Percentiles rank a stretch among this genome's conserved stretches.
These are phyloP conservation scores for Peziza echinospora DNA, from an alignment of 495 filamentous ascomycete species.

Conservation along the genomic window DNA sequence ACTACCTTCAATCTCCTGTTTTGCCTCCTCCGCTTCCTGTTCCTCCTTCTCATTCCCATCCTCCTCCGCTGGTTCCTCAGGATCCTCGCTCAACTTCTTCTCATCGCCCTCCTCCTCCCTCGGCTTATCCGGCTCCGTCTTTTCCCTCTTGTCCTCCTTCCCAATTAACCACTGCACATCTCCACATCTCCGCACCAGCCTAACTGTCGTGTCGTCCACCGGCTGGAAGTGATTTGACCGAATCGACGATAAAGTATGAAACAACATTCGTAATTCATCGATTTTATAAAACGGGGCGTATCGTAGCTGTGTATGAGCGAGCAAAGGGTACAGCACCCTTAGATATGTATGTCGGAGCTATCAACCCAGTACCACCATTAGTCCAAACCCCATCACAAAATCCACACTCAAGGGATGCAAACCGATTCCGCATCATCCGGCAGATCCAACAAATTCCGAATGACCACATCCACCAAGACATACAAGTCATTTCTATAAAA, in stretches of 20 bases:
- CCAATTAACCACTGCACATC: conserved; percentile 55
- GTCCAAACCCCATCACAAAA: too few relatives aligned
- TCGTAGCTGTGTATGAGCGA: conserved; percentile 76
- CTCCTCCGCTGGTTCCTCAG: conserved; percentile 26
- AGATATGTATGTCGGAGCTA: conserved; percentile 81
- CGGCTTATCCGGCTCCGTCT: conserved; percentile 45
- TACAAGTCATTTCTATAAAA: conserved; percentile 96
- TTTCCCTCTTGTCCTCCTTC: too few relatives aligned
- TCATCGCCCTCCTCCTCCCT: conserved; percentile 62
- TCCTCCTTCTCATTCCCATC: conserved; percentile 29
- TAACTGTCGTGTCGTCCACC: conserved; percentile 68
- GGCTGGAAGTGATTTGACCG: conserved; percentile 67
- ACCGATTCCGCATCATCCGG: conserved; percentile 50
- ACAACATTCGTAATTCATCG: conserved; percentile 55
- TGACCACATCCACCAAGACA: conserved; percentile 84
- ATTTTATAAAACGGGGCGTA: conserved; percentile 75
- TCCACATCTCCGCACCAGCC: conserved; percentile 61
- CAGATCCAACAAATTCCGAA: conserved; percentile 84
- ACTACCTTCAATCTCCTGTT: conserved; percentile 18
- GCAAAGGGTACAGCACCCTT: conserved; percentile 75
- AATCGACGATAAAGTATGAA: conserved; percentile 40
- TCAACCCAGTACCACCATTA: too few relatives aligned
- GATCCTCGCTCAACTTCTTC: conserved; percentile 38
- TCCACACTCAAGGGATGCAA: too few relatives aligned
- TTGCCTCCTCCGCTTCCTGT: conserved; percentile 28